Evolutionary conservation across 768 basidiomycete genomes (phyloP).

Genomic region (Trametes sanguinea): DNA sequence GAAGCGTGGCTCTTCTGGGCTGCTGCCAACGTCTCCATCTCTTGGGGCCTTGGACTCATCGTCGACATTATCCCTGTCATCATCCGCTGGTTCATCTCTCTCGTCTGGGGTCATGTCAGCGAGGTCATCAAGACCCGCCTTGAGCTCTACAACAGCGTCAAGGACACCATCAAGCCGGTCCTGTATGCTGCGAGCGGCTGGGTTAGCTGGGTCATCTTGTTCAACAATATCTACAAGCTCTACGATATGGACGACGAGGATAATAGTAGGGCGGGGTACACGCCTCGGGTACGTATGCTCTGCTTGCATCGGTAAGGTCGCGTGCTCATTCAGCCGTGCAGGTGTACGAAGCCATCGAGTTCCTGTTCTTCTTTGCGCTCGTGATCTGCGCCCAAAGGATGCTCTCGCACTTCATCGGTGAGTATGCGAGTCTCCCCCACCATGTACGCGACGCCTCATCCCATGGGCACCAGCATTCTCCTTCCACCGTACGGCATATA

Average conservation of each 20-base stretch:
- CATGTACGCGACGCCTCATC: not conserved
- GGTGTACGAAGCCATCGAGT: slow-evolving; percentile 66
- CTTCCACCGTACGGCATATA: slow-evolving; percentile 78
- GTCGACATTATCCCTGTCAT: slow-evolving; percentile 67
- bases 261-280: slow-evolving; percentile 60
- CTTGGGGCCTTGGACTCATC: slow-evolving; percentile 76
- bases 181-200: slow-evolving; percentile 72
- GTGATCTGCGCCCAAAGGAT: slow-evolving; percentile 65
- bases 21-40: slow-evolving; percentile 73
- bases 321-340: slow-evolving; percentile 29
- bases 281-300: slow-evolving; percentile 48
- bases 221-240: slow-evolving; percentile 62
- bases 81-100: slow-evolving; percentile 51
- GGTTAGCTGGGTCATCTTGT: slow-evolving; percentile 77
- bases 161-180: slow-evolving; percentile 68
- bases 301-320: not conserved
- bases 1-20: slow-evolving; percentile 84
- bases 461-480: slow-evolving; percentile 50
- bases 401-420: slow-evolving; percentile 66
- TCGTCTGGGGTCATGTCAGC: slow-evolving; percentile 75
- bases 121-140: slow-evolving; percentile 65
- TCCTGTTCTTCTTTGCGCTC: slow-evolving; percentile 74
- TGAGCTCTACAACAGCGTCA: slow-evolving; percentile 70
- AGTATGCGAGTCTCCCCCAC: not conserved
- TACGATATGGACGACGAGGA: slow-evolving; percentile 43